Evolutionary conservation across 495 filamentous ascomycete species (phyloP).

Genomic region (Staphylotrichum tortipilum): DNA sequence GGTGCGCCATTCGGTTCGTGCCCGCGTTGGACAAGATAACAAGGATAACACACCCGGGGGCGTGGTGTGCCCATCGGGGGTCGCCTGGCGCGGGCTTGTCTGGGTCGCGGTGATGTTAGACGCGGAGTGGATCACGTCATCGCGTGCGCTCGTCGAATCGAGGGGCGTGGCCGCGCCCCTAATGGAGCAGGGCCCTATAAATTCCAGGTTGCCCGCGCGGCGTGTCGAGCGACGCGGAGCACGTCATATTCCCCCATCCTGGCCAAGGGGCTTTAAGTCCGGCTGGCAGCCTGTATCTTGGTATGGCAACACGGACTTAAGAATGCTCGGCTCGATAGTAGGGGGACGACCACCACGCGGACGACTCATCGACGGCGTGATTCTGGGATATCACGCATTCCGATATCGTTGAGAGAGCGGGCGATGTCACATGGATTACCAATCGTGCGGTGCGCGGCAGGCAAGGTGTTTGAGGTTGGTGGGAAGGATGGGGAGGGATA

Average conservation of each 20-base stretch:
- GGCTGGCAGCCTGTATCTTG: neutral
- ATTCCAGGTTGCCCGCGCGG: neutral
- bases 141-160: conserved; percentile 6
- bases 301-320: neutral
- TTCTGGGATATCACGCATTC: neutral
- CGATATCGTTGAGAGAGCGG: too few relatives aligned
- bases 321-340: too few relatives aligned
- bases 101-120: conserved; percentile 23
- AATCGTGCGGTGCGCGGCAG: too few relatives aligned
- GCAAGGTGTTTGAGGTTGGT: too few relatives aligned
- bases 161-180: neutral
- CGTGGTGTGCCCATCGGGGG: neutral
- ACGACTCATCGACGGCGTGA: too few relatives aligned
- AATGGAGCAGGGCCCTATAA: too few relatives aligned
- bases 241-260: neutral
- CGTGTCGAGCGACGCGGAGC: neutral
- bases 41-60: neutral
- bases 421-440: too few relatives aligned
- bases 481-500: too few relatives aligned
- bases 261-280: neutral
- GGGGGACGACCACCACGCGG: too few relatives aligned
- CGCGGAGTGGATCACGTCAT: conserved; percentile 22
- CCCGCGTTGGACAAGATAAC: too few relatives aligned
- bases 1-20: too few relatives aligned
- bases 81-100: too few relatives aligned